Conservation (phyloP, 495 filamentous ascomycete species). For the Aspergillus sclerotioniger region DNA sequence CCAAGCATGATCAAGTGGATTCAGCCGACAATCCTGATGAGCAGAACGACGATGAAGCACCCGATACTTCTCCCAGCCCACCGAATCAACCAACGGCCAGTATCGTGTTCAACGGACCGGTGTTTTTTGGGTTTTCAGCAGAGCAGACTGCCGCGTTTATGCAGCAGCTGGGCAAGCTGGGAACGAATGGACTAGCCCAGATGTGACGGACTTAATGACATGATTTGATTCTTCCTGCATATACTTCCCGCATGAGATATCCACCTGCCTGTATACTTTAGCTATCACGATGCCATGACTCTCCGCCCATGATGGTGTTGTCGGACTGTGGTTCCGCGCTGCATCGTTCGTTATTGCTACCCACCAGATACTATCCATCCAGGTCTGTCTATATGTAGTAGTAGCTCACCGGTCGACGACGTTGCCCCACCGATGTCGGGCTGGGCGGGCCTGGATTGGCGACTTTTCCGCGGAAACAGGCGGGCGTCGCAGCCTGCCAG, state of each 20-base stretch:
- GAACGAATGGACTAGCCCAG: conserved; percentile 5
- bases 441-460: background rate
- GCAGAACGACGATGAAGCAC: conserved; percentile 2
- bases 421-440: conserved; percentile 11
- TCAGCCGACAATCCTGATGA: background rate
- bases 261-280: background rate
- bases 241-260: background rate
- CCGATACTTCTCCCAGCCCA: background rate
- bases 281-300: background rate
- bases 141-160: conserved; percentile 73
- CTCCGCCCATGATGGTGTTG: background rate
- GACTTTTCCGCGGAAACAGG: conserved; percentile 4
- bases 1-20: background rate
- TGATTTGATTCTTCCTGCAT: background rate
- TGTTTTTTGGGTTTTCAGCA: conserved; percentile 83
- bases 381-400: background rate
- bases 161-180: conserved; percentile 45
- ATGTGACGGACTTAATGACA: background rate
- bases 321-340: background rate
- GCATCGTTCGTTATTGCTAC: too few species aligned
- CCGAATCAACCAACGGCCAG: conserved; percentile 37
- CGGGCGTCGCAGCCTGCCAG: background rate
- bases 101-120: conserved; percentile 80
- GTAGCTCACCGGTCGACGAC: too few species aligned
- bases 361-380: too few species aligned